Evolutionary conservation across 306 rosid species (phyloP).

Genomic region (Fagus sylvatica): DNA sequence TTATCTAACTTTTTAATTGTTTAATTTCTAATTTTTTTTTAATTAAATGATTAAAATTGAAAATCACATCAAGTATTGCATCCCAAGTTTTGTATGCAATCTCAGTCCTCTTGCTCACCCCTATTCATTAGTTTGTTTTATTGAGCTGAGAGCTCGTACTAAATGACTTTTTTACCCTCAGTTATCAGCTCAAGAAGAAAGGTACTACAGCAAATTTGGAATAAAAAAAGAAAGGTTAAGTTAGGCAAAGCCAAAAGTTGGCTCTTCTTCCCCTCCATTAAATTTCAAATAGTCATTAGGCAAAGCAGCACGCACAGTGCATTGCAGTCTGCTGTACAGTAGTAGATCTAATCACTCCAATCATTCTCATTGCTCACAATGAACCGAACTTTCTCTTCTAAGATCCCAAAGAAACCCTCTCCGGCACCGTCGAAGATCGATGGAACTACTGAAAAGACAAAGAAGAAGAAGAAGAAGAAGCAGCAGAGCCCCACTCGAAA

Average conservation of each 20-base stretch:
- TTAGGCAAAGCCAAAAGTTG: background rate
- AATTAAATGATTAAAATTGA: too few relatives aligned
- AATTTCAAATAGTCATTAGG: slow-evolving; percentile 1
- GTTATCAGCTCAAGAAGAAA: background rate
- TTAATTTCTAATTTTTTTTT: too few relatives aligned
- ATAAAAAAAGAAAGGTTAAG: background rate
- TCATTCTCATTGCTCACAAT: slow-evolving; percentile 27
- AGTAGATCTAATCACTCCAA: background rate
- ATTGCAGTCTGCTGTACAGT: background rate
- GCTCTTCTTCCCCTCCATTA: background rate
- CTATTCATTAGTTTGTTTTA: too few relatives aligned
- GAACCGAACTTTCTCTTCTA: slow-evolving; percentile 56
- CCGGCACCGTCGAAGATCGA: slow-evolving; percentile 25
- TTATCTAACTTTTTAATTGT: too few relatives aligned
- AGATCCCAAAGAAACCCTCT: slow-evolving; percentile 38
- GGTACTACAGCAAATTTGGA: slow-evolving; percentile 7
- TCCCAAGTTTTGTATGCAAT: too few relatives aligned
- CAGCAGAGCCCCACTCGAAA: slow-evolving; percentile 33
- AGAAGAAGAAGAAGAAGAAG: slow-evolving; percentile 20
- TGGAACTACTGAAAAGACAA: slow-evolving; percentile 28
- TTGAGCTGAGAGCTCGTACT: too few relatives aligned
- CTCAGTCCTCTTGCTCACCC: too few relatives aligned
- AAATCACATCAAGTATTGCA: too few relatives aligned
- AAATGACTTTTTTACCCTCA: background rate
- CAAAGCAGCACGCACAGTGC: background rate